Base-by-base conservation (phyloP, 768 basidiomycete species). In the Amylocystis lapponica region DNA sequence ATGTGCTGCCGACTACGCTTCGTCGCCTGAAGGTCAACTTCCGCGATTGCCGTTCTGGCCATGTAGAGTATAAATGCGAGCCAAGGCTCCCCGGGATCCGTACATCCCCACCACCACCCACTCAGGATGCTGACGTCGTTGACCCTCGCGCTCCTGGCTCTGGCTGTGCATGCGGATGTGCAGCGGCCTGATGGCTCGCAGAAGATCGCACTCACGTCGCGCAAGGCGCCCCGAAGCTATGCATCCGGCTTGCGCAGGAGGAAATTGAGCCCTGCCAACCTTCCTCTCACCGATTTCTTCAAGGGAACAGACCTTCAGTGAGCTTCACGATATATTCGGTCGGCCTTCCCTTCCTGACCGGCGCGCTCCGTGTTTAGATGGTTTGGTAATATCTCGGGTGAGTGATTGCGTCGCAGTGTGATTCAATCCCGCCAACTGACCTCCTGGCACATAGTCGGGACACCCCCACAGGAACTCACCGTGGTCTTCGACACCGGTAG, bases 271-370 rank as follows among this genome's bases (percentile, higher is more conserved):
- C 38, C 38, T 4, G 9, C 38, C 1, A 46, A 40, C 22, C 33
- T 48, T 10, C 53, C 50, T 2, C 39, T 56, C 10, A n/a, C 36
- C 8, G 55, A 56, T 39, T 54, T 43, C 27, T 56, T 56, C 27
- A 43, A 52, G 12, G 47, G 52, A 4, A 55, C 53, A 12, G 53
- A 56, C 26, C 45, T 56, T 27, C 53, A 56, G 47, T 54, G 27
- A n/a, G 43, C 33, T 8, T 35, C 21, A 16, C 14, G 10, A 10
- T 21, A 37, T 21, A 10, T 20, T 20, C 9, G 20, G 14, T 5
- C n/a, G 8, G 10, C 21, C 16, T 38, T 22, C 16, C 11, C 26
- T 25, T 9, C 17, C 29, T 11, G 9, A 14, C 29, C 13, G 5
- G 23, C 10, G 25, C 14, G 23, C n/a, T 16, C 26, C 14, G 27